Evolutionary conservation across 768 basidiomycete species (phyloP).

Genomic region (Boletus barrowsii): DNA sequence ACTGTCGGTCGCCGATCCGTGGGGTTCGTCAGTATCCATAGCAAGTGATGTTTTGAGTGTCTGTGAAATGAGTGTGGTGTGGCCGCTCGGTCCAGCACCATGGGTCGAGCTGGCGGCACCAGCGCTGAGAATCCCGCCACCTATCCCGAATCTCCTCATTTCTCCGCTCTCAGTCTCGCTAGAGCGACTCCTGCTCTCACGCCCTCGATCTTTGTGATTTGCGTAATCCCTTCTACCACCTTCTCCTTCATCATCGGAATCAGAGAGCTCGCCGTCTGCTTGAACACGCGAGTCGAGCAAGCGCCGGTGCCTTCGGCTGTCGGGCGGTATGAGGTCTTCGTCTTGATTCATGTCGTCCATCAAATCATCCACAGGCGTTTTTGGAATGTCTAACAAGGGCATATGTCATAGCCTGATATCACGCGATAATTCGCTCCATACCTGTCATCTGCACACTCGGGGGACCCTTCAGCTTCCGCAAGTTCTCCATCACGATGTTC

Average conservation of each 20-base stretch:
- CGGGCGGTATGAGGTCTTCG: slow-evolving; percentile 75
- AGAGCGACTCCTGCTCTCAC: slow-evolving; percentile 38
- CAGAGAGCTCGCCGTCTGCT: slow-evolving; percentile 85
- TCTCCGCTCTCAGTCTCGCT: slow-evolving; percentile 43
- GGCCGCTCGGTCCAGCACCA: slow-evolving; percentile 74
- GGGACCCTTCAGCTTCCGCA: slow-evolving; percentile 81
- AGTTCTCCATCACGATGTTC: slow-evolving; percentile 86
- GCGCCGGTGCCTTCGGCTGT: slow-evolving; percentile 72
- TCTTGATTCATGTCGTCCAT: slow-evolving; percentile 79
- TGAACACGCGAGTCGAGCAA: slow-evolving; percentile 80
- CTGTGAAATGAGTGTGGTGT: slow-evolving; percentile 44
- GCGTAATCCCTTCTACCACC: slow-evolving; percentile 75
- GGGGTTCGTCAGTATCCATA: slow-evolving; percentile 35
- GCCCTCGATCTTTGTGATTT: slow-evolving; percentile 52
- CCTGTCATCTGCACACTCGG: slow-evolving; percentile 92
- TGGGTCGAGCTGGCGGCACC: slow-evolving; percentile 54
- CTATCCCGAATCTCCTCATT: slow-evolving; percentile 59
- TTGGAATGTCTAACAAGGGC: slow-evolving; percentile 66
- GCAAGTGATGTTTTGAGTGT: slow-evolving; percentile 22
- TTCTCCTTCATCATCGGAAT: slow-evolving; percentile 97
- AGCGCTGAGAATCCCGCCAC: slow-evolving; percentile 69
- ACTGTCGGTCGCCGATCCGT: slow-evolving; percentile 15
- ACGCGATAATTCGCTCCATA: slow-evolving; percentile 31
- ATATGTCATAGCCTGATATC: neutral
- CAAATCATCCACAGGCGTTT: slow-evolving; percentile 78